These are phyloP conservation scores for Raddia guianensis DNA, from an alignment of 176 grass and related monocot species.

Conservation along the genomic window DNA sequence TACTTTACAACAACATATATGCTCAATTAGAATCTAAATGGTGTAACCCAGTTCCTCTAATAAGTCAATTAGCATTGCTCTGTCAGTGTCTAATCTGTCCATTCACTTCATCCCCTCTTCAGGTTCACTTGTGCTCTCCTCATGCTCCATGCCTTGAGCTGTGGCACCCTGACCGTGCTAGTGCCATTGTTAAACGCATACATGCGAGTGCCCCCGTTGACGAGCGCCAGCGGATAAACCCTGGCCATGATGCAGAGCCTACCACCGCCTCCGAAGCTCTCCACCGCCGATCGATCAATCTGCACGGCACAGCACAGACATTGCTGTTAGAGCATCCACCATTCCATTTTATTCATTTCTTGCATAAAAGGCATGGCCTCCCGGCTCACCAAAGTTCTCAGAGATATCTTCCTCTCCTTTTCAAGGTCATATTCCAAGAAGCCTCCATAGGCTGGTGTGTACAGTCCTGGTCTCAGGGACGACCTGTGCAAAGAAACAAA, in stretches of 20 bases:
- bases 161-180: conserved; percentile 36
- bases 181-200: conserved; percentile 79
- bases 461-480: conserved; percentile 60
- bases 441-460: conserved; percentile 72
- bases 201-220: conserved; percentile 34
- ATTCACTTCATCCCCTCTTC: conserved; percentile 34
- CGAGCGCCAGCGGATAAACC: conserved; percentile 57
- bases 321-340: background rate
- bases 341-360: conserved; percentile 15
- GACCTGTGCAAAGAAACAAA: conserved; percentile 45
- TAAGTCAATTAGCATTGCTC: conserved; percentile 26
- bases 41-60: background rate
- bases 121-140: conserved; percentile 59
- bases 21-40: background rate
- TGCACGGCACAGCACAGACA: conserved; percentile 31
- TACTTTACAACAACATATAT: background rate
- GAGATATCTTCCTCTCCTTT: conserved; percentile 62
- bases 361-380: background rate
- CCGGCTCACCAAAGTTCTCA: conserved; percentile 73
- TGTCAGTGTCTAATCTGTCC: background rate
- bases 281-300: conserved; percentile 81
- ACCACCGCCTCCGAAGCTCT: conserved; percentile 76
- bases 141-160: conserved; percentile 81
- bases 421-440: conserved; percentile 71
- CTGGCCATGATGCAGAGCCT: conserved; percentile 73